Evolutionary conservation across 306 rosid species (phyloP), one percentile per base, ranked within the genome.

Genomic region (Citrullus amarus): DNA sequence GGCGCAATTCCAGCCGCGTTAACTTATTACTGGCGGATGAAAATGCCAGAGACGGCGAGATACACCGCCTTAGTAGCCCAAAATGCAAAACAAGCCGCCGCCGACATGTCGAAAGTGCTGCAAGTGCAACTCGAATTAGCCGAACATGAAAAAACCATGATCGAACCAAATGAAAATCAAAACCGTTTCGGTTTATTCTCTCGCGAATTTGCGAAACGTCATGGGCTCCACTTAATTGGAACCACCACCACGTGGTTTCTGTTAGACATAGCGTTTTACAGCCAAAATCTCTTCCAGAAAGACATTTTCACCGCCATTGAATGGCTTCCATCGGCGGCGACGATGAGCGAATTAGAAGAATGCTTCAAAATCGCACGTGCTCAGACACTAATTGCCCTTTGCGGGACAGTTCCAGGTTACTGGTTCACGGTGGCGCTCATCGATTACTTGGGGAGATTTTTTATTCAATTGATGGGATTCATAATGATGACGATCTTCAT

Each of bases 21-120:
- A 4, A 62, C 83, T 0, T 80, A 30, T 43, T 80, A 80, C 41
- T 80, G 83, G 79, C 83, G 79, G 8, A 80, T 75, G 83, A 36
- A 80, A 53, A 80, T 80, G 83, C 83, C 66, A 3, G 83, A 80
- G 55, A 80, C 83, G 17, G 83, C 83, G 43, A 78, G 76, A n/a
- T 80, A 75, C 62, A 80, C 83, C 2, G 79, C 83, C 3, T 44
- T 80, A 4, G 75, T 80, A 0, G 83, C 79, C n/a, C 76, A 51
- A 25, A 75, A 80, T 43, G 79, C 79, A 36, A 80, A 74, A 54
- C 83, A 80, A 59, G 83, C 79, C 0, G 80, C 83, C 0, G 44
- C 58, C 15, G 83, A 80, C 75, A 80, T 80, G 83, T 80, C 79
- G 18, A 74, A 3, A 57, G 79, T 80, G 20, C 14, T 80, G 28